Conservation (phyloP, 208 protist species). For the Leishmania tarentolae region DNA sequence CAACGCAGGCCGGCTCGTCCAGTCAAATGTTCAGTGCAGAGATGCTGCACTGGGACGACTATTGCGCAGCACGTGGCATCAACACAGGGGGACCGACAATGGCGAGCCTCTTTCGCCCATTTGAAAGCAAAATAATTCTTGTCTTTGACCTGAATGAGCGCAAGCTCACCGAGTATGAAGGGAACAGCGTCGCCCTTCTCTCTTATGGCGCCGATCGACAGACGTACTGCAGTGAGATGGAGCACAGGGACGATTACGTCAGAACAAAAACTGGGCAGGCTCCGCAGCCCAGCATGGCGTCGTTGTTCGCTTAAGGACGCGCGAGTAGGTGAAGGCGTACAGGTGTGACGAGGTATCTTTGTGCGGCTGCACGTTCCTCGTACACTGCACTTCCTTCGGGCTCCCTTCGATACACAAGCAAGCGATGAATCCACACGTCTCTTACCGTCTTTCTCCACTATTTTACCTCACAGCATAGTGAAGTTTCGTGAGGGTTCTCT, state of each 20-base stretch:
- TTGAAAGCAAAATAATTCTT: slow-evolving; percentile 20
- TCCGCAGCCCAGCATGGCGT: slow-evolving; percentile 26
- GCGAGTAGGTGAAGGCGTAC: background rate
- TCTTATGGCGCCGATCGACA: slow-evolving; percentile 22
- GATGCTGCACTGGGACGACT: slow-evolving; percentile 84
- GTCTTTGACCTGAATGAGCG: slow-evolving; percentile 26
- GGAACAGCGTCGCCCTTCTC: slow-evolving; percentile 29
- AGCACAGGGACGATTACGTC: slow-evolving; percentile 52
- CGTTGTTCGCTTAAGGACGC: slow-evolving; percentile 17
- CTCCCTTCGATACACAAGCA: background rate
- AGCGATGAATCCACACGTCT: background rate
- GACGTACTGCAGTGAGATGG: slow-evolving; percentile 57
- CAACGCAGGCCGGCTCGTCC: slow-evolving; percentile 22
- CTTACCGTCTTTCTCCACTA: background rate
- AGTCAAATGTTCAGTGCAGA: slow-evolving; percentile 53
- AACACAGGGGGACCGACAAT: slow-evolving; percentile 28
- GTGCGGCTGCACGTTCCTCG: background rate
- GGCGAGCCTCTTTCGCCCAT: slow-evolving; percentile 27
- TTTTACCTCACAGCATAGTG: too few species aligned
- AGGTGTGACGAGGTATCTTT: background rate
- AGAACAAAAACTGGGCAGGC: slow-evolving; percentile 19
- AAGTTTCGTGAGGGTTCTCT: background rate
- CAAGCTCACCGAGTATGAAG: slow-evolving; percentile 19
- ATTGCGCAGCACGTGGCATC: slow-evolving; percentile 32
- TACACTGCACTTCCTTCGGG: background rate